Percentiles rank a stretch among this genome's conserved stretches.
Conservation (phyloP, 768 basidiomycete genomes). For the Panaeolus papilionaceus region DNA sequence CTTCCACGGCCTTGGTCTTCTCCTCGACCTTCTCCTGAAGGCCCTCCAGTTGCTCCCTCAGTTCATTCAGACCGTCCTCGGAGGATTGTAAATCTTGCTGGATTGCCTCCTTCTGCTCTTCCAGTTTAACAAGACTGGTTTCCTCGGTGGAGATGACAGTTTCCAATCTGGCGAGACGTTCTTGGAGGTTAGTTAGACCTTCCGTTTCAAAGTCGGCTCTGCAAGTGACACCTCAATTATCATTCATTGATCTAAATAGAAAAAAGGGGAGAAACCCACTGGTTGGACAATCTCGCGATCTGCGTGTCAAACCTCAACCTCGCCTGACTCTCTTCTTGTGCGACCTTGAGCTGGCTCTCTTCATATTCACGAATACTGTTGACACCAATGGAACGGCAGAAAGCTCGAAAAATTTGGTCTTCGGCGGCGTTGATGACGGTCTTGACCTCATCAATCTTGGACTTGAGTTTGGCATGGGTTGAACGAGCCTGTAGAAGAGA, state of each 20-base stretch:
- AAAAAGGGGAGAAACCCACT: conserved; percentile 55
- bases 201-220: conserved; percentile 87
- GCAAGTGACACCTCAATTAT: not conserved
- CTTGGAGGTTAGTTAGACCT: conserved; percentile 67
- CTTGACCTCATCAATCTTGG: conserved; percentile 60
- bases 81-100: conserved; percentile 65
- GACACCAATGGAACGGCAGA: conserved; percentile 84
- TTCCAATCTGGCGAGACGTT: conserved; percentile 64
- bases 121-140: conserved; percentile 56
- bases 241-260: not conserved
- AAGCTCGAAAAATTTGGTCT: conserved; percentile 74
- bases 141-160: conserved; percentile 58
- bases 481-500: conserved; percentile 52
- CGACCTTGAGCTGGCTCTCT: conserved; percentile 86
- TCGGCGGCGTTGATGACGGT: conserved; percentile 77
- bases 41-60: conserved; percentile 66
- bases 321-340: conserved; percentile 87
- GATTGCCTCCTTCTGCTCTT: conserved; percentile 58
- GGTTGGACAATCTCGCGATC: conserved; percentile 84
- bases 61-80: conserved; percentile 57
- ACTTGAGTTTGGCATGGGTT: conserved; percentile 56
- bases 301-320: conserved; percentile 85
- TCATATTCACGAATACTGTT: conserved; percentile 91
- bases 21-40: conserved; percentile 74
- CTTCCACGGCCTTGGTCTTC: conserved; percentile 75